Evolutionary conservation across 169 alveolate species (phyloP), one percentile per base, ranked within the genome.

Genomic region (Babesia sp.): DNA sequence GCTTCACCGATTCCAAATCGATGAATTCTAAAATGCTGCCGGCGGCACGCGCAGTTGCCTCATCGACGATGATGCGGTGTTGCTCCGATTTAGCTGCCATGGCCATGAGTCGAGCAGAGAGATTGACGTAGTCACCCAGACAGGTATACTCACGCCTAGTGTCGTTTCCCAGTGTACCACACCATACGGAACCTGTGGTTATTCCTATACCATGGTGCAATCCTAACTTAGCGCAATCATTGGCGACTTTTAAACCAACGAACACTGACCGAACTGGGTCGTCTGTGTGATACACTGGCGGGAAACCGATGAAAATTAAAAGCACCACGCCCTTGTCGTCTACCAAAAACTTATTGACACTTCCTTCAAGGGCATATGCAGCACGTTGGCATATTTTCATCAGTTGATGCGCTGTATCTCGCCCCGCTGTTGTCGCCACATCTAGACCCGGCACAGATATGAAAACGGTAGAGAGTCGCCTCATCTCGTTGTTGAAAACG

Each of bases 251-350:
- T 33, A 90, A 70, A 34, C 92, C 91, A 39, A 89, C 87, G 48
- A 90, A 73, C 18, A 91, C 85, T 11, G 95, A 86, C 60, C 95
- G 73, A 18, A 90, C 67, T 0, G 95, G 90, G 58, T 91, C 94
- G 74, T 91, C 95, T 48, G 84, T 70, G 71, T 90, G 94, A 75
- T 85, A 91, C 36, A 87, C 78, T 18, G 95, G 95, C 12, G 95
- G 95, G 59, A 91, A 88, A 9, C 95, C 95, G 77, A 91, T 83
- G 71, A 91, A 84, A 5, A 91, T 73, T 11, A 91, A 71, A 39
- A 90, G 63, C 42, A 87, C 75, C 0, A 91, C 90, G 11, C 95
- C 95, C 55, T 91, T 91, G 67, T 91, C 95, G 45, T 91, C 95
- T 28, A 87, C 91, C 20, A 90, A 66, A 45, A 91, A 87, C 63